phyloP scores from a whole-genome alignment of 2,329 filamentous ascomycete species.

The Pseudohalonectria lignicola region DNA sequence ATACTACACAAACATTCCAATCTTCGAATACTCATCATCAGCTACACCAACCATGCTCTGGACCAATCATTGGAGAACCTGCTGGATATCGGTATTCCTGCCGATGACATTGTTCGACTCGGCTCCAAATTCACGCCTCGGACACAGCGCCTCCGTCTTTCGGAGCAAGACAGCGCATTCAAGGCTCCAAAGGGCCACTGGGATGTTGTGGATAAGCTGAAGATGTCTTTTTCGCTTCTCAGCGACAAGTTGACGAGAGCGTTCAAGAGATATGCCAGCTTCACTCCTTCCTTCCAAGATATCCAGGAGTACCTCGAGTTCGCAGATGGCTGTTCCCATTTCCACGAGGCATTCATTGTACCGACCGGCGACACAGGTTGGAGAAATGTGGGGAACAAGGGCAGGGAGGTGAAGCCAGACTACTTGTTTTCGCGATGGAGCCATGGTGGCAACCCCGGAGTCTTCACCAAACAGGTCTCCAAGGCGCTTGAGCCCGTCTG shows the following conservation, averaged over 20 bases:
- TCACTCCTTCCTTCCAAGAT: conserved; percentile 8
- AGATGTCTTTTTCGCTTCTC: too few species aligned
- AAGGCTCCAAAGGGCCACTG: conserved; percentile 20
- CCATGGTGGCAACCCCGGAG: conserved; percentile 30
- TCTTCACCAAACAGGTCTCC: conserved; percentile 20
- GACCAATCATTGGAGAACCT: conserved; percentile 58
- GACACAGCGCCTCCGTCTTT: conserved; percentile 37
- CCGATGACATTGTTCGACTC: conserved; percentile 43
- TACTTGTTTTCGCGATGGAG: conserved; percentile 48
- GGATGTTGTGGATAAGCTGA: conserved; percentile 28
- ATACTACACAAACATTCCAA: conserved; percentile 35
- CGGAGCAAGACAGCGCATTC: conserved; percentile 23
- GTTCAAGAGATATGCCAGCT: too few species aligned
- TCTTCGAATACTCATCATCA: conserved; percentile 49
- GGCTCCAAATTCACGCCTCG: conserved; percentile 44
- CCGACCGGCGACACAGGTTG: conserved; percentile 32
- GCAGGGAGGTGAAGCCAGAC: conserved; percentile 26
- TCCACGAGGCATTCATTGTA: conserved; percentile 42
- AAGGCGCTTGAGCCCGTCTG: conserved; percentile 31
- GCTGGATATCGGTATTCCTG: conserved; percentile 43
- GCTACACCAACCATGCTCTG: conserved; percentile 58
- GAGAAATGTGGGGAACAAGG: conserved; percentile 28
- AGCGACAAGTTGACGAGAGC: too few species aligned
- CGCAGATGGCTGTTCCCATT: conserved; percentile 6
- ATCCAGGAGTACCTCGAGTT: conserved; percentile 28